Conservation (phyloP, 75 land plant species). For the Cupressus sempervirens region DNA sequence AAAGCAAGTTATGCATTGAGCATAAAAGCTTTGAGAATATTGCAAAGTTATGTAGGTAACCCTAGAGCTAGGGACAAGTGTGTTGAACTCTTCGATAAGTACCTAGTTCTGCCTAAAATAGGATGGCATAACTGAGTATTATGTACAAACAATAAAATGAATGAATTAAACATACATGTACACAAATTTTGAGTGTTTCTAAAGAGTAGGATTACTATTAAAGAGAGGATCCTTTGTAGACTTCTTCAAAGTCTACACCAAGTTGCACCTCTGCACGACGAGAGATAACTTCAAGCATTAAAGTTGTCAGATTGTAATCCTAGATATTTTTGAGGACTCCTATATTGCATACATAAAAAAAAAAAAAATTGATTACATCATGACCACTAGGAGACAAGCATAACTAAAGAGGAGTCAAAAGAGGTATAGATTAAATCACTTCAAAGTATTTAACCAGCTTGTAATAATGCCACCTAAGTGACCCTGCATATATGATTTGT, state of each 20-base stretch:
- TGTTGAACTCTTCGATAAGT: slow-evolving; percentile 55
- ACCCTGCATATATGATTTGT: slow-evolving; percentile 54
- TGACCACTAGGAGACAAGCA: background rate
- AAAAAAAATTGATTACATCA: background rate
- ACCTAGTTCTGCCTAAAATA: slow-evolving; percentile 47
- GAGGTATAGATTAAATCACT: slow-evolving; percentile 12
- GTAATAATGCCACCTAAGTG: slow-evolving; percentile 36
- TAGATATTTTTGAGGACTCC: slow-evolving; percentile 53
- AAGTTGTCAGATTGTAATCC: slow-evolving; percentile 69
- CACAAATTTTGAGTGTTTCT: background rate
- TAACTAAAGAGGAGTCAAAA: background rate
- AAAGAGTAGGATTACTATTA: slow-evolving; percentile 35
- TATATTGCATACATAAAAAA: slow-evolving; percentile 35
- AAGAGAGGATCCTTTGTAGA: slow-evolving; percentile 42
- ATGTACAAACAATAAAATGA: background rate
- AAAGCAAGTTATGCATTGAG: slow-evolving; percentile 51
- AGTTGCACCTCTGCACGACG: slow-evolving; percentile 35
- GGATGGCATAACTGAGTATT: background rate
- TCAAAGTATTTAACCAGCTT: slow-evolving; percentile 51
- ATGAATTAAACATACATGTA: background rate
- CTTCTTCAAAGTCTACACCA: slow-evolving; percentile 52
- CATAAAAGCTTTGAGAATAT: slow-evolving; percentile 47
- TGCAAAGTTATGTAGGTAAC: slow-evolving; percentile 66
- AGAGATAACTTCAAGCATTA: slow-evolving; percentile 65
- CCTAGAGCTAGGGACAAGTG: slow-evolving; percentile 46